Base-by-base conservation (phyloP, 2,329 filamentous ascomycete genomes). In the Ascocoryne sarcoides region DNA sequence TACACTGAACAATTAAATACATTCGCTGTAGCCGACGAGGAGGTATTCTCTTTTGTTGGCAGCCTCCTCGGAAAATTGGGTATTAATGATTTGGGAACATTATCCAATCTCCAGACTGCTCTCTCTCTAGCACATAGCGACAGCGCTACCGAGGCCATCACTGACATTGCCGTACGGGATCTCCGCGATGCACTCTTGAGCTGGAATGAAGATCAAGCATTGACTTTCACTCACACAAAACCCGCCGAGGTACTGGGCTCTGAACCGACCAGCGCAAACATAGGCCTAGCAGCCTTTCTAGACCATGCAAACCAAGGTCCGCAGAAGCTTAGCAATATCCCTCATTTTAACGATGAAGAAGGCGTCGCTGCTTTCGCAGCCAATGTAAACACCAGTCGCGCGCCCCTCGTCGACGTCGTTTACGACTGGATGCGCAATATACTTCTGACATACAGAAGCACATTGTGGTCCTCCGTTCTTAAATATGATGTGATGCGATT, bases 271-370 rank as follows among this genome's bases (percentile, higher is more conserved):
- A 50, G 44, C 40, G 53, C 55, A n/a, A 61, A 60, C 43, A 54
- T 52, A 20, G 73, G 73, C 7, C 63, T 79, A 12, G 75, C 71
- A 1, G 76, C 75, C 3, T 81, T 82, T 49, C 65, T 82, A 3
- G 77, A 82, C 48, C 75, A 81, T 50, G 71, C 75, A 1, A 79
- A 79, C 48, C 64, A 71, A 0, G 68, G 68, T 3, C 67, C 71
- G 0, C 69, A 75, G 50, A 68, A 71, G 36, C 62, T 67, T 16
- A 60, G 62, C 1, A 65, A 64, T n/a, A 65, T 63, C 2, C 62
- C 68, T 0, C 50, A 57, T 0, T 76, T 79, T 45, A 65, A 75
- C 15, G 73, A 77, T 39, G 61, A 63, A 1, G 66, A 65, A 31
- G 73, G 74, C 0, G 57, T 83, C 4, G 60, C 61, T 19, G 49